These are phyloP conservation scores for Mortierella sp. DNA, from an alignment of 371 early-diverging fungal genomes.

Conservation along the genomic window DNA sequence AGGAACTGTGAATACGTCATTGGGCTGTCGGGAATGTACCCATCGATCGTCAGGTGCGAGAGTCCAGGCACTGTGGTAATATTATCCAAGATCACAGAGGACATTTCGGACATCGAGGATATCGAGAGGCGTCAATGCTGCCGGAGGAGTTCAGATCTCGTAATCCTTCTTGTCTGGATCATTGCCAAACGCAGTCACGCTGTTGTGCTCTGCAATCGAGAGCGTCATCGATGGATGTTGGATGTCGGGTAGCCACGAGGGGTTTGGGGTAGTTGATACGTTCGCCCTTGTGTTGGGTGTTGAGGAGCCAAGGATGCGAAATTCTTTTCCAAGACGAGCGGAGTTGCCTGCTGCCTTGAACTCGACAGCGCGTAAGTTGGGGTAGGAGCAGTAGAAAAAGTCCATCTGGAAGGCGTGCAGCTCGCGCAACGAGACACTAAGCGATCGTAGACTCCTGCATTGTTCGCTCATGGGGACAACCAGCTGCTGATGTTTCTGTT, in stretches of 20 bases:
- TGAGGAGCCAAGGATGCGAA: not conserved
- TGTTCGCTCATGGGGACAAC: not conserved
- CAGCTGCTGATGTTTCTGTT: slow-evolving; percentile 18
- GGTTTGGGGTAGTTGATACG: not conserved
- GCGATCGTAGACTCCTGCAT: not conserved
- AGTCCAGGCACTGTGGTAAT: not conserved
- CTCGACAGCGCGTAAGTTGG: not conserved
- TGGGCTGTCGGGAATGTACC: not conserved
- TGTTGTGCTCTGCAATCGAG: not conserved
- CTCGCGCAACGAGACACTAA: not conserved
- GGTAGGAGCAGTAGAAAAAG: not conserved
- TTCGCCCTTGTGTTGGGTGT: not conserved
- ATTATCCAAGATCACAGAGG: not conserved
- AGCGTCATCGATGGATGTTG: not conserved
- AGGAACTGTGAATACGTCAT: too few species aligned
- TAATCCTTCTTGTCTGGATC: not conserved
- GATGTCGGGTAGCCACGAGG: not conserved
- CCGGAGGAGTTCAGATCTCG: not conserved
- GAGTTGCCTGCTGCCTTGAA: not conserved
- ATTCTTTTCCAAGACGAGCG: not conserved
- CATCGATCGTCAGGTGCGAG: not conserved
- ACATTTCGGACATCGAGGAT: not conserved
- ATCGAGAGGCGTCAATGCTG: not conserved
- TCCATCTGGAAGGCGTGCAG: not conserved
- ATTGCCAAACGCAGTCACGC: not conserved